Percentiles rank a stretch among this genome's conserved stretches.
Conservation (phyloP, 306 rosid species). For the Vachellia pachyceras region DNA sequence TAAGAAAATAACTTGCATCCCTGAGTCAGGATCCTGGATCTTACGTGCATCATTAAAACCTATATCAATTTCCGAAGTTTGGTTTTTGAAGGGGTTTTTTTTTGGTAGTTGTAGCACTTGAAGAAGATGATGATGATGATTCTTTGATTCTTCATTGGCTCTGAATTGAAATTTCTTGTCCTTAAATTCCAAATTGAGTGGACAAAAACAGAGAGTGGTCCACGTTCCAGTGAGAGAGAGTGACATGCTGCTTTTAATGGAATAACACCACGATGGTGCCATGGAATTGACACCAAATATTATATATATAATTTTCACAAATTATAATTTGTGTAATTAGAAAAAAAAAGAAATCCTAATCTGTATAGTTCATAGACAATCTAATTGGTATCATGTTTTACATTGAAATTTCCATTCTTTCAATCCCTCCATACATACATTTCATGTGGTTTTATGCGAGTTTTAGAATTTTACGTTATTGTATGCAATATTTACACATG, state of each 20-base stretch:
- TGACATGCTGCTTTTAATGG: neutral
- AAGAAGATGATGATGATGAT: neutral
- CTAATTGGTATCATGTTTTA: neutral
- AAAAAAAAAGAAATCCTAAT: neutral
- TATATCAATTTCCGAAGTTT: too few relatives aligned
- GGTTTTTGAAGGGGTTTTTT: too few relatives aligned
- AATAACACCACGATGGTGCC: neutral
- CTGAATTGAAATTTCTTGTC: neutral
- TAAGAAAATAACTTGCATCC: too few relatives aligned
- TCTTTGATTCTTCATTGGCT: neutral
- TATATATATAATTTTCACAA: too few relatives aligned
- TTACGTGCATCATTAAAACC: too few relatives aligned
- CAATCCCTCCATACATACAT: neutral
- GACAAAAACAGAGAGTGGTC: neutral
- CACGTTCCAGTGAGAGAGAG: constrained; percentile 2
- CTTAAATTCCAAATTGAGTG: constrained; percentile 1
- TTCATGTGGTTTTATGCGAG: neutral
- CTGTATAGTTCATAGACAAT: neutral
- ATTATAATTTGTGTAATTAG: too few relatives aligned
- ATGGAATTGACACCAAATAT: neutral
- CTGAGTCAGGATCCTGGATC: too few relatives aligned
- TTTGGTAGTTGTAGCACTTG: neutral
- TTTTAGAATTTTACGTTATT: too few relatives aligned
- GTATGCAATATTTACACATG: neutral
- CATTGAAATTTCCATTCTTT: too few relatives aligned